Percentiles rank a stretch among this genome's conserved stretches.
Evolutionary conservation across 169 alveolate species (phyloP).

Genomic region (Perkinsus chesapeaki): DNA sequence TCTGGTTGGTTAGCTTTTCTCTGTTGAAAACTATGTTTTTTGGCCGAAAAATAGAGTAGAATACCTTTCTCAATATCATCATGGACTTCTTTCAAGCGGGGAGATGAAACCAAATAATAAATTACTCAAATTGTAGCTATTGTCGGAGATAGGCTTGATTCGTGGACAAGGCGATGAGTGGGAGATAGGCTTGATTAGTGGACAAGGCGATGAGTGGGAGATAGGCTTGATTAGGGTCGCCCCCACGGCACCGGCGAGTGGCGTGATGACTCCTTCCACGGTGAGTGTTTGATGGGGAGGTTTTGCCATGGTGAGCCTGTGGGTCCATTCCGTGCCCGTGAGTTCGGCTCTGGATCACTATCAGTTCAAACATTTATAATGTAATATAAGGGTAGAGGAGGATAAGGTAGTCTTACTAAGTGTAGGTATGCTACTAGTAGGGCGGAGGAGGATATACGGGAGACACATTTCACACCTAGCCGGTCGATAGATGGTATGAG

Average conservation of each 20-base stretch:
- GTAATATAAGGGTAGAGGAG: not conserved
- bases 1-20: too few species aligned
- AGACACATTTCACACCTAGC: not conserved
- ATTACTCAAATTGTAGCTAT: too few species aligned
- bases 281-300: not conserved
- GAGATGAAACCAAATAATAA: too few species aligned
- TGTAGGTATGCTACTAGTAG: not conserved
- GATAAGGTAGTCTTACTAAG: not conserved
- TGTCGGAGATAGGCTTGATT: too few species aligned
- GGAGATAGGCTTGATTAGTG: too few species aligned
- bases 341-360: not conserved
- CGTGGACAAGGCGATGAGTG: too few species aligned
- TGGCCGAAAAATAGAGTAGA: too few species aligned
- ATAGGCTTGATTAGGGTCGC: not conserved
- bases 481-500: not conserved
- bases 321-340: not conserved
- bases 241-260: not conserved
- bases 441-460: not conserved
- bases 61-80: too few species aligned
- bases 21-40: too few species aligned
- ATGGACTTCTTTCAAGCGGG: too few species aligned
- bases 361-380: not conserved
- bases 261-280: not conserved
- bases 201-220: too few species aligned
- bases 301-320: not conserved